Evolutionary conservation across 805 yeast genomes (phyloP).

Genomic region (Candida peoriensis): DNA sequence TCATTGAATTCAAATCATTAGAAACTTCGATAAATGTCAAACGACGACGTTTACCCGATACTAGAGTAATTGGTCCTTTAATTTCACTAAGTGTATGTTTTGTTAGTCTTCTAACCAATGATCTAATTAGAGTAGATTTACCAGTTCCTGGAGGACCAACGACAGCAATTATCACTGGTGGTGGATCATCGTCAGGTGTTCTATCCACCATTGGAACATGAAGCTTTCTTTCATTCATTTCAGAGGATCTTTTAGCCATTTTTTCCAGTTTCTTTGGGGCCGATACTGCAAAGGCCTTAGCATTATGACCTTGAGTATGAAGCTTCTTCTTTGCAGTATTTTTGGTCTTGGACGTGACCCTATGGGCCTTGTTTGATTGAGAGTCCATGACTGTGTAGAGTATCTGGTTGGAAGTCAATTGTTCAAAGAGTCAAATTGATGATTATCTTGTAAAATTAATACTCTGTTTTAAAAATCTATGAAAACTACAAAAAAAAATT

Average conservation of each 20-base stretch:
- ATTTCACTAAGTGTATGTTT: slow-evolving; percentile 82
- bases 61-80: slow-evolving; percentile 95
- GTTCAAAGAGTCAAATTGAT: too few relatives aligned
- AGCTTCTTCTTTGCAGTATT: slow-evolving; percentile 78
- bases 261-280: slow-evolving; percentile 84
- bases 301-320: slow-evolving; percentile 82
- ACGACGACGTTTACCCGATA: slow-evolving; percentile 89
- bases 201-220: slow-evolving; percentile 98
- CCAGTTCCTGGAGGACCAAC: slow-evolving; percentile 99
- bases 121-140: slow-evolving; percentile 86
- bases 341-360: slow-evolving; percentile 46
- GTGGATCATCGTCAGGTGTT: slow-evolving; percentile 96
- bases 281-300: slow-evolving; percentile 76
- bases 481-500: too few relatives aligned
- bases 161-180: slow-evolving; percentile 93
- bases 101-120: slow-evolving; percentile 80
- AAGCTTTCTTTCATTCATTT: slow-evolving; percentile 70
- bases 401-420: too few relatives aligned
- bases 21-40: slow-evolving; percentile 89
- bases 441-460: too few relatives aligned
- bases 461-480: too few relatives aligned
- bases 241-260: slow-evolving; percentile 80
- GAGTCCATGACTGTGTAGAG: too few relatives aligned
- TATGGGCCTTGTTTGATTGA: slow-evolving; percentile 79
- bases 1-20: slow-evolving; percentile 91